Percentiles rank a stretch among this genome's conserved stretches.
Evolutionary conservation across 441 rosid genomes (phyloP).

Genomic region (Corymbia calophylla): DNA sequence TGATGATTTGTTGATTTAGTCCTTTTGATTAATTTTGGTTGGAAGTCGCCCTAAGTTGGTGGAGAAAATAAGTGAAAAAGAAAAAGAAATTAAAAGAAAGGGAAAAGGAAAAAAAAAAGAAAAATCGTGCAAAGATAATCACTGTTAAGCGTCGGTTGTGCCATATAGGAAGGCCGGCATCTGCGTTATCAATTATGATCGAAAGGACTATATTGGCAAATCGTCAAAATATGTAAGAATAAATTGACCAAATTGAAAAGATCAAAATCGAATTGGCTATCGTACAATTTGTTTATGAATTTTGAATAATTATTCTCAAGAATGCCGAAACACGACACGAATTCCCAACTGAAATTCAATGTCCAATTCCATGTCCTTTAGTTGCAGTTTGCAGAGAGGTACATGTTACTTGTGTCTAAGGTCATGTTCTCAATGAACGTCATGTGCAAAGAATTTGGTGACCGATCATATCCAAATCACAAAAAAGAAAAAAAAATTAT

Average conservation of each 20-base stretch:
- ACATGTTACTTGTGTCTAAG: background rate
- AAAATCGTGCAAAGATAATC: background rate
- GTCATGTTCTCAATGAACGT: background rate
- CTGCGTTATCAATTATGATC: background rate
- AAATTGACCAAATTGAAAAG: too few species aligned
- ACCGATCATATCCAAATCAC: background rate
- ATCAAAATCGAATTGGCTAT: background rate
- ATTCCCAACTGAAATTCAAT: background rate
- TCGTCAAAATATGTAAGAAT: too few species aligned
- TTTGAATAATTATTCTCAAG: background rate
- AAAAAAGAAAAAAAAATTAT: too few species aligned
- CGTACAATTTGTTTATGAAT: too few species aligned
- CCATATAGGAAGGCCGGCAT: fast-evolving
- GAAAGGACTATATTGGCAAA: background rate
- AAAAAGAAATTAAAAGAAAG: too few species aligned
- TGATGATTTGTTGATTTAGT: too few species aligned
- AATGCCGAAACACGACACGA: background rate
- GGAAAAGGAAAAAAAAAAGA: too few species aligned
- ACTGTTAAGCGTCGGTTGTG: fast-evolving
- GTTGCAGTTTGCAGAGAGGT: background rate
- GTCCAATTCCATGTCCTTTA: background rate
- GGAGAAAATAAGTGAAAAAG: too few species aligned
- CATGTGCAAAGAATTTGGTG: background rate
- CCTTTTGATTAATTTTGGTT: too few species aligned
- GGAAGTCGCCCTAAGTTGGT: background rate